Conservation (phyloP, 148 eudicot genomes). For the Camellia japonica region DNA sequence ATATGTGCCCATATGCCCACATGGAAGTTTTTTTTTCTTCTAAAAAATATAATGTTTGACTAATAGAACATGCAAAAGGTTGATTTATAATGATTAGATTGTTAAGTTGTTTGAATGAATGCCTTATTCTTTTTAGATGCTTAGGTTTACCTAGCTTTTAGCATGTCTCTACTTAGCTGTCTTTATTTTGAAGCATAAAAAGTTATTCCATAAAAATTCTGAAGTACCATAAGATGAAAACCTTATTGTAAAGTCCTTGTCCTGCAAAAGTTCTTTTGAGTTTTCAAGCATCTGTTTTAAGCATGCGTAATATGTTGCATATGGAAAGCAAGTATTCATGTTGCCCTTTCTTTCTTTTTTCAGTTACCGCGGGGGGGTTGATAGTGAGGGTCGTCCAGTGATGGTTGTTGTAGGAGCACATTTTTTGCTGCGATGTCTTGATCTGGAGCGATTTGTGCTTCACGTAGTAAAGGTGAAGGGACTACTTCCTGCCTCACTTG, state of each 20-base stretch:
- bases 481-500: neutral
- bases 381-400: slow-evolving; percentile 95
- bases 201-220: neutral
- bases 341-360: slow-evolving; percentile 18
- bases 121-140: slow-evolving; percentile 3
- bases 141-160: neutral
- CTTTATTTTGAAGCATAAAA: neutral
- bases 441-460: slow-evolving; percentile 83
- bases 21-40: neutral
- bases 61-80: neutral
- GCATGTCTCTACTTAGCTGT: neutral
- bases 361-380: slow-evolving; percentile 98
- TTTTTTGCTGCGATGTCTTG: slow-evolving; percentile 94
- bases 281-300: slow-evolving; percentile 4
- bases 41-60: neutral
- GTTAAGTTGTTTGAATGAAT: neutral
- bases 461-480: slow-evolving; percentile 79
- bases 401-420: slow-evolving; percentile 99
- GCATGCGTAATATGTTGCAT: slow-evolving; percentile 9
- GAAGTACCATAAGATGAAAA: neutral
- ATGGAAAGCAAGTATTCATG: neutral
- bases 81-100: neutral
- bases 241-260: neutral
- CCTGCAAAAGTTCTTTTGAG: neutral
- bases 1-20: neutral